A percentile compares a stretch with the other conserved stretches of the same genome.
Conservation (phyloP, 768 basidiomycete species). For the Naganishia randhawae region DNA sequence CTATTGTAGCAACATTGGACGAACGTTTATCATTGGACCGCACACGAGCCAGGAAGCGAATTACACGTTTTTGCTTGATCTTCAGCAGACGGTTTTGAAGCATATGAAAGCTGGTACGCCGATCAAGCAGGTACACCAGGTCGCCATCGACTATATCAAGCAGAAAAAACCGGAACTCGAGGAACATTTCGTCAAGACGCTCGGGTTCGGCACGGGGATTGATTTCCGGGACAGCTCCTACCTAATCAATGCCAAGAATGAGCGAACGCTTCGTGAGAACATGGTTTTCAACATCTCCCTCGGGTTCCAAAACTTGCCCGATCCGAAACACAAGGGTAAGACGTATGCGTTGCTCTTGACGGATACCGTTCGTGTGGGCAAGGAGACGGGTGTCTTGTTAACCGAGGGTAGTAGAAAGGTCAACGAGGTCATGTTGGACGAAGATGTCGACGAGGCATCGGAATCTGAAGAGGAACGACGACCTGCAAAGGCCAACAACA, state of each 20-base stretch:
- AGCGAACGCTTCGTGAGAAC: conserved; percentile 63
- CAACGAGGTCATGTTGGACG: conserved; percentile 67
- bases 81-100: conserved; percentile 71
- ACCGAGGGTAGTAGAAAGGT: conserved; percentile 79
- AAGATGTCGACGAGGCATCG: conserved; percentile 51
- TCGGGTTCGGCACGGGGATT: conserved; percentile 88
- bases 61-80: conserved; percentile 69
- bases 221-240: conserved; percentile 90
- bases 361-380: conserved; percentile 78
- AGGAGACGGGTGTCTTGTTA: conserved; percentile 59
- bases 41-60: conserved; percentile 89
- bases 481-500: conserved; percentile 55
- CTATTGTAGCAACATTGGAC: conserved; percentile 86
- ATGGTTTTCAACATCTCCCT: conserved; percentile 83
- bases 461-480: conserved; percentile 56
- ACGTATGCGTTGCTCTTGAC: conserved; percentile 85
- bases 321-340: conserved; percentile 62
- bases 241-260: conserved; percentile 75
- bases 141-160: conserved; percentile 65
- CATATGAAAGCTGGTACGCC: conserved; percentile 74
- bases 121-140: conserved; percentile 76
- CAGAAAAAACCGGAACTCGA: conserved; percentile 78
- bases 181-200: conserved; percentile 76
- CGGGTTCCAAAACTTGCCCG: conserved; percentile 77
- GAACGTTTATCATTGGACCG: conserved; percentile 93